These are phyloP conservation scores for Xylaria polymorpha DNA, from an alignment of 2,329 filamentous ascomycete species.

Conservation along the genomic window DNA sequence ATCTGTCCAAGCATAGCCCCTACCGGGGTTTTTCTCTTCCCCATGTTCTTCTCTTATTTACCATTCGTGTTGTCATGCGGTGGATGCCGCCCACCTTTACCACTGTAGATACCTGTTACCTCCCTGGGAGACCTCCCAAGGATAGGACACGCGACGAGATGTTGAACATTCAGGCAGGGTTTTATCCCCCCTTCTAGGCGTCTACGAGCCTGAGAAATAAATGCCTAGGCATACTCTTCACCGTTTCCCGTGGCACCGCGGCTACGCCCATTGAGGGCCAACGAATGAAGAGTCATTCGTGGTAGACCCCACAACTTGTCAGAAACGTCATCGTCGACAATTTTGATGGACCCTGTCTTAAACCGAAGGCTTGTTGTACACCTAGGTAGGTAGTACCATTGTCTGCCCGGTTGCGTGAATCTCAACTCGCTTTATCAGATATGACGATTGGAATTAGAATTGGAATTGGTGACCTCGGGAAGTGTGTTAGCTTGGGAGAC, in stretches of 20 bases:
- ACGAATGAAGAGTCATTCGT: conserved; percentile 33
- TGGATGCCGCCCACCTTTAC: background rate
- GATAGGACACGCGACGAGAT: conserved; percentile 17
- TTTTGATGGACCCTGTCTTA: conserved; percentile 1
- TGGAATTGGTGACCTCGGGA: too few species aligned
- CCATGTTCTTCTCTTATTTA: background rate
- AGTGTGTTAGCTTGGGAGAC: background rate
- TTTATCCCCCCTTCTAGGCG: background rate
- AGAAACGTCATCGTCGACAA: conserved; percentile 5
- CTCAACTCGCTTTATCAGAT: background rate
- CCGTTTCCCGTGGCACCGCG: conserved; percentile 21
- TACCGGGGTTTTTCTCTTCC: background rate
- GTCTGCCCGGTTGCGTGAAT: background rate
- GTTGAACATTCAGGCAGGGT: conserved; percentile 3
- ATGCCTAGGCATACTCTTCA: conserved; percentile 17
- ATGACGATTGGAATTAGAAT: background rate
- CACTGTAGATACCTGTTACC: background rate
- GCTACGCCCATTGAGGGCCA: conserved; percentile 25
- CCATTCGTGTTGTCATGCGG: background rate
- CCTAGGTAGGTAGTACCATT: background rate
- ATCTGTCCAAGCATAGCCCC: conserved; percentile 3
- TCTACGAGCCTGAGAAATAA: conserved; percentile 21
- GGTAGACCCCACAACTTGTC: conserved; percentile 24
- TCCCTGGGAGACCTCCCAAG: conserved; percentile 6
- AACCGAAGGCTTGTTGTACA: background rate